Conservation (phyloP, 345 rosid genomes). For the Eutrema yunnanense region DNA sequence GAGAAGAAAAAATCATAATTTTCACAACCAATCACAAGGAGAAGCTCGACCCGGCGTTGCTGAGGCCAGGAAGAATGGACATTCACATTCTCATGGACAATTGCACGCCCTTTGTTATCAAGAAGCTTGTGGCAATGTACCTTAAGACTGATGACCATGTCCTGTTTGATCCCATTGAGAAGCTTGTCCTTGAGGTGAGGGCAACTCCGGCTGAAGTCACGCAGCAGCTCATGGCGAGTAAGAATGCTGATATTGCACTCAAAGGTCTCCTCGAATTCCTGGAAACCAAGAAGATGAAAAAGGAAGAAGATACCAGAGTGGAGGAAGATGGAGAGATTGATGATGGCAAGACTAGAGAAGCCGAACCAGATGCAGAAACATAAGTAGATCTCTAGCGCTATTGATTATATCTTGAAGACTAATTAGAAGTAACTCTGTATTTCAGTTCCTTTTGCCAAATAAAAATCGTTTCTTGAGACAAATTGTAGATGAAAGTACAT, state of each 20-base stretch:
- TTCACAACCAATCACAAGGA: constrained; percentile 26
- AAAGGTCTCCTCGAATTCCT: not conserved
- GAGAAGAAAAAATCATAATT: constrained; percentile 23
- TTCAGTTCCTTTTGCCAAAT: not conserved
- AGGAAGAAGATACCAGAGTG: not conserved
- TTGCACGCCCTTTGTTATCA: constrained; percentile 17
- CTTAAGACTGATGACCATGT: constrained; percentile 7
- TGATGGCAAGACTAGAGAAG: constrained; percentile 8
- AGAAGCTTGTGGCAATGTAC: constrained; percentile 21
- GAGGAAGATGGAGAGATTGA: constrained; percentile 2
- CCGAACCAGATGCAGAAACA: not conserved
- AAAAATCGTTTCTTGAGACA: not conserved
- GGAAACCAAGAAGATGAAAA: constrained; percentile 16
- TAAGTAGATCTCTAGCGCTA: not conserved
- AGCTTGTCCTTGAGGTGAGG: not conserved
- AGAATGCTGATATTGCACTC: not conserved
- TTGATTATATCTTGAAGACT: not conserved
- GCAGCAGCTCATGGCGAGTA: constrained; percentile 23
- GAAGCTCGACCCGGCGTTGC: constrained; percentile 22
- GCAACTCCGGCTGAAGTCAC: constrained; percentile 17
- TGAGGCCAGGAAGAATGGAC: constrained; percentile 22
- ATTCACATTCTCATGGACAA: constrained; percentile 20
- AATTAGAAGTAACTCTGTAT: not conserved
- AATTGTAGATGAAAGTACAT: not conserved
- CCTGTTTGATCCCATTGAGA: constrained; percentile 15